Percentiles rank a stretch among this genome's conserved stretches.
phyloP scores from a whole-genome alignment of 1,139 yeast genomes.

The Pneumocystis sp. region DNA sequence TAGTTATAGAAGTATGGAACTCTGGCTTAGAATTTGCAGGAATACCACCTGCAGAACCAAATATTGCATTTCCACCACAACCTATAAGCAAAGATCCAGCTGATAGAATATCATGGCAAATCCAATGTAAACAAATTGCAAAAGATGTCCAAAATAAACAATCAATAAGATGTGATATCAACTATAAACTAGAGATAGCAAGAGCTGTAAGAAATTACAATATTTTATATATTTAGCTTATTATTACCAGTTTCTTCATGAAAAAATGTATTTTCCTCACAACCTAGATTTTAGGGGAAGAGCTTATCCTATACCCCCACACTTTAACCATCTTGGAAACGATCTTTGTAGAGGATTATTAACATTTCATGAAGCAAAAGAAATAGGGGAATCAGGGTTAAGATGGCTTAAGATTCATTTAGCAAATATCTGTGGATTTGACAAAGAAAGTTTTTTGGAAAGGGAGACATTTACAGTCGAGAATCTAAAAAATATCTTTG shows the following conservation, averaged over 20 bases:
- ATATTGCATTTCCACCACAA: constrained; percentile 45
- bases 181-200: constrained; percentile 87
- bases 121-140: constrained; percentile 40
- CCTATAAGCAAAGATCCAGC: constrained; percentile 58
- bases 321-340: constrained; percentile 68
- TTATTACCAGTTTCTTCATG: constrained; percentile 34
- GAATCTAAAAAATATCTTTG: constrained; percentile 45
- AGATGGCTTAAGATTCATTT: constrained; percentile 82
- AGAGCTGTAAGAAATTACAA: constrained; percentile 35
- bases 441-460: constrained; percentile 65
- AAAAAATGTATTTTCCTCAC: constrained; percentile 84
- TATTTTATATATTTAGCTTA: neutral
- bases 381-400: constrained; percentile 60
- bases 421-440: constrained; percentile 78
- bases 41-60: constrained; percentile 44
- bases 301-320: constrained; percentile 85
- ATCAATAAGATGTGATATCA: constrained; percentile 84
- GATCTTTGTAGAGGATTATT: constrained; percentile 79
- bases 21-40: constrained; percentile 64
- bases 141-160: constrained; percentile 52
- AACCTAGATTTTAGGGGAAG: constrained; percentile 91
- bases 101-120: constrained; percentile 52
- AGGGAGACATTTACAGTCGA: constrained; percentile 60
- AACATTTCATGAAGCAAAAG: constrained; percentile 76
- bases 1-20: constrained; percentile 74